Conservation (phyloP, 306 rosid genomes). For the Trichosanthes truncata region DNA sequence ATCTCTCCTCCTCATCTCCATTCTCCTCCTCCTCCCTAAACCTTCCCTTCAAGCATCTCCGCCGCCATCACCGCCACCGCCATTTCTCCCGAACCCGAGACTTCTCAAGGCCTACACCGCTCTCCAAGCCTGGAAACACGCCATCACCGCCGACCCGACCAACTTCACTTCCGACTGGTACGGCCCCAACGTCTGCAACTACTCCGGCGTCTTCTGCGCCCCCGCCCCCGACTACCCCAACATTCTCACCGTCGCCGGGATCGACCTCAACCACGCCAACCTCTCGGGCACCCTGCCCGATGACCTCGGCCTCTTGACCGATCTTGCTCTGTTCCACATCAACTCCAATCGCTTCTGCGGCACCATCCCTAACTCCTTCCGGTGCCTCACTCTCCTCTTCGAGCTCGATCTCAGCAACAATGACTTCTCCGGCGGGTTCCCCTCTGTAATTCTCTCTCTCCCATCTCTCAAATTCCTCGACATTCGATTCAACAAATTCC, state of each 20-base stretch:
- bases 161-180: slow-evolving; percentile 62
- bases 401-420: slow-evolving; percentile 80
- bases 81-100: slow-evolving; percentile 38
- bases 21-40: slow-evolving; percentile 20
- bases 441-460: slow-evolving; percentile 35
- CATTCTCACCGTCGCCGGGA: slow-evolving; percentile 63
- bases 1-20: not conserved
- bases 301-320: slow-evolving; percentile 63
- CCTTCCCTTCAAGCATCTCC: slow-evolving; percentile 38
- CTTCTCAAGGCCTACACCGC: slow-evolving; percentile 64
- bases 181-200: slow-evolving; percentile 69
- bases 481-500: slow-evolving; percentile 52
- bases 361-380: slow-evolving; percentile 35
- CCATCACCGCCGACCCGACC: slow-evolving; percentile 53
- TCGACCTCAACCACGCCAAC: slow-evolving; percentile 70
- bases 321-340: slow-evolving; percentile 62
- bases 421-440: slow-evolving; percentile 55
- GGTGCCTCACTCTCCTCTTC: slow-evolving; percentile 31
- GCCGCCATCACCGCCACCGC: not conserved
- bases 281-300: slow-evolving; percentile 56
- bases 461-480: slow-evolving; percentile 44
- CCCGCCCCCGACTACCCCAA: slow-evolving; percentile 52
- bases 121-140: slow-evolving; percentile 77
- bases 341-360: slow-evolving; percentile 78
- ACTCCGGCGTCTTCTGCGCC: slow-evolving; percentile 76